Conservation (phyloP, 805 yeast species). For the Limtongia smithiae region DNA sequence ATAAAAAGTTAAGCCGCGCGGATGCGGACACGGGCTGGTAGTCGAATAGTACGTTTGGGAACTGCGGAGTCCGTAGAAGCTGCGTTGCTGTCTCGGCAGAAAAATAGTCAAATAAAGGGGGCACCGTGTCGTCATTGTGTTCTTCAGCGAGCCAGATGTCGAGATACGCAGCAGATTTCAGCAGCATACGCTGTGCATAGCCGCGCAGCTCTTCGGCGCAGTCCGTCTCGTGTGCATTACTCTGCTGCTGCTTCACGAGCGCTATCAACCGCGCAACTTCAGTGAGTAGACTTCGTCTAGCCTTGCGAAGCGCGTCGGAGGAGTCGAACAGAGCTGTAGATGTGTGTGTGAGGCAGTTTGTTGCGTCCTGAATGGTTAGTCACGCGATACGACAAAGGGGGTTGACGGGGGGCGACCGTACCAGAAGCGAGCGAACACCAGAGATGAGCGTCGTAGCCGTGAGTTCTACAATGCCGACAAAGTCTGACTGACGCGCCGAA, state of each 20-base stretch:
- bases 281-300: constrained; percentile 39
- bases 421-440: constrained; percentile 40
- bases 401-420: neutral
- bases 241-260: constrained; percentile 37
- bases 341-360: constrained; percentile 38
- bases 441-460: constrained; percentile 40
- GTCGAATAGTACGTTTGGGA: constrained; percentile 4
- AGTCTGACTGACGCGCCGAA: constrained; percentile 32
- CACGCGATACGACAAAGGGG: neutral
- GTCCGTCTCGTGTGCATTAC: constrained; percentile 35
- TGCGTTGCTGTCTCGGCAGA: neutral
- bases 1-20: constrained; percentile 38
- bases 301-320: constrained; percentile 33
- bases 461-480: constrained; percentile 35
- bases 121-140: neutral
- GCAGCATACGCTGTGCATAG: constrained; percentile 36
- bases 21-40: constrained; percentile 30
- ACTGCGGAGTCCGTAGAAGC: neutral
- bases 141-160: constrained; percentile 33
- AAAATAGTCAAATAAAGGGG: constrained; percentile 1
- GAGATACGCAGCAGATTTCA: constrained; percentile 36
- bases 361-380: constrained; percentile 27
- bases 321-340: constrained; percentile 34
- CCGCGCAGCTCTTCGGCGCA: constrained; percentile 36
- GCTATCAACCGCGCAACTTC: constrained; percentile 42